Conservation (phyloP, 2,329 filamentous ascomycete species). For the Raffaelea arxii region DNA sequence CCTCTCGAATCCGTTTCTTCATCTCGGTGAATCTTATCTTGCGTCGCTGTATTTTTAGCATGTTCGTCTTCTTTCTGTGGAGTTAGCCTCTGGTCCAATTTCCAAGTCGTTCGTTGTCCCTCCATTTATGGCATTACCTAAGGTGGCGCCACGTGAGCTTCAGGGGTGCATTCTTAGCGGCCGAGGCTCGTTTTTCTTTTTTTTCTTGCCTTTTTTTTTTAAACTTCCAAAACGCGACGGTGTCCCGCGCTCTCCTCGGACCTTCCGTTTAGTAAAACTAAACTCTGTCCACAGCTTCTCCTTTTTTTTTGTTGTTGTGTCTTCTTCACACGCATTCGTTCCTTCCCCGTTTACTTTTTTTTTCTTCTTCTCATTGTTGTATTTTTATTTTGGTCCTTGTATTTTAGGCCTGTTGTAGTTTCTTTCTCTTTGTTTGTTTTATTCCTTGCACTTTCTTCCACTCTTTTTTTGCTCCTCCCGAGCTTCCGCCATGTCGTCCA, state of each 20-base stretch:
- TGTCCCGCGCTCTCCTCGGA: not conserved
- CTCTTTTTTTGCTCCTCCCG: not conserved
- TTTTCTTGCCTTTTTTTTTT: not conserved
- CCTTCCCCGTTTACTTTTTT: not conserved
- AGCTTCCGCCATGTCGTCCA: conserved; percentile 16
- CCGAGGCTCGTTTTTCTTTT: not conserved
- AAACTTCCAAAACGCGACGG: not conserved
- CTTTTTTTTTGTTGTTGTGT: not conserved
- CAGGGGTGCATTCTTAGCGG: not conserved
- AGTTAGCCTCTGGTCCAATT: too few relatives aligned
- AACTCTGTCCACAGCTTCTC: too few relatives aligned
- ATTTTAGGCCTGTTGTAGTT: not conserved
- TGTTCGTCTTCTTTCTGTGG: not conserved
- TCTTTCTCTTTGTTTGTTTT: not conserved
- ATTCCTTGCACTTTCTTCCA: not conserved
- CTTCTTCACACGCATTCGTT: not conserved
- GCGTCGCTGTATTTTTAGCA: not conserved
- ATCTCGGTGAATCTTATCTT: not conserved
- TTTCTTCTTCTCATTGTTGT: not conserved
- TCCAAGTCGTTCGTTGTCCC: too few relatives aligned
- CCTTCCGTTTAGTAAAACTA: not conserved
- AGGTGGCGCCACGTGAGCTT: not conserved
- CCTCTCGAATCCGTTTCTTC: not conserved
- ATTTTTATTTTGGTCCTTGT: not conserved
- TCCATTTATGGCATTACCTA: not conserved